Conservation (phyloP, 345 rosid species). For the Luvunga scandens region DNA sequence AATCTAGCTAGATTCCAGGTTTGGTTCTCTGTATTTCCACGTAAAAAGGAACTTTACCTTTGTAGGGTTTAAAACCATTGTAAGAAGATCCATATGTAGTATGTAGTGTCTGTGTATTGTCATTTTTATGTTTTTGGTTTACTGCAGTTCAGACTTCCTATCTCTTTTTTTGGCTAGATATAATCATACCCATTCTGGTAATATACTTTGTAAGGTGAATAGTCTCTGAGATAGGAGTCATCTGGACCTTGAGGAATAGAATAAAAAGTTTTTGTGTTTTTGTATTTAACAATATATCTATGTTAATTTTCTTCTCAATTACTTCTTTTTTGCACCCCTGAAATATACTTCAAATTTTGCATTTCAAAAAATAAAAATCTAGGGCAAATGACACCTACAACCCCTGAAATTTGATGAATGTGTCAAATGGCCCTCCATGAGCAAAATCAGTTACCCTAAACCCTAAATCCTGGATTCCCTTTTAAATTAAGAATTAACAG, state of each 20-base stretch:
- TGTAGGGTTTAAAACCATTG: neutral
- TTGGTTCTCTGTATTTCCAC: neutral
- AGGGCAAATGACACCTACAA: too few relatives aligned
- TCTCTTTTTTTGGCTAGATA: neutral
- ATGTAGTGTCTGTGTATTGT: neutral
- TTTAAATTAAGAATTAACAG: too few relatives aligned
- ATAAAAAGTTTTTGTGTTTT: neutral
- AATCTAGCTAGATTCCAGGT: neutral
- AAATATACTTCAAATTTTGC: neutral
- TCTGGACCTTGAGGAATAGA: neutral
- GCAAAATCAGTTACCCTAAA: neutral
- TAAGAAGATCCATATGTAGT: neutral
- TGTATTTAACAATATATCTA: neutral
- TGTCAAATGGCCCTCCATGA: neutral
- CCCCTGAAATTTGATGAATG: neutral
- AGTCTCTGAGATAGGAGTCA: neutral
- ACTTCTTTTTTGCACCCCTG: neutral
- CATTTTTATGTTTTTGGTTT: neutral
- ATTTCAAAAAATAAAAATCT: neutral
- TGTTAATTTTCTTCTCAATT: neutral
- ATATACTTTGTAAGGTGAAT: neutral
- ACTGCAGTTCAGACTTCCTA: neutral
- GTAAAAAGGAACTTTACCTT: neutral
- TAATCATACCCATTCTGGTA: neutral
- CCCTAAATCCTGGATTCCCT: neutral